Conservation (phyloP, 768 basidiomycete genomes). For the Russula sp. region DNA sequence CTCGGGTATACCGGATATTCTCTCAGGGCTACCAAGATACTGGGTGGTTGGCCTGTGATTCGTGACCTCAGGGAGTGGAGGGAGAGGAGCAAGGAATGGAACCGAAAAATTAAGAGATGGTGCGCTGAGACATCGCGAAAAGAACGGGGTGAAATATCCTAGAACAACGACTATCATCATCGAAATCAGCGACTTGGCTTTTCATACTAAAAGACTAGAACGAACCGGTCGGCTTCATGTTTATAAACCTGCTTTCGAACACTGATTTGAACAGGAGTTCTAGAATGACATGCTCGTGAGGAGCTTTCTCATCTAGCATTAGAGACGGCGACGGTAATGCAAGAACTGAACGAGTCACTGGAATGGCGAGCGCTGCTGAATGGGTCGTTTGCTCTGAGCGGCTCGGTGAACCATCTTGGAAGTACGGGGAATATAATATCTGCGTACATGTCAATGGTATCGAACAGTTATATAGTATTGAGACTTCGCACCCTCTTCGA, state of each 20-base stretch:
- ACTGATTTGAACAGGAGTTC: constrained; percentile 31
- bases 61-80: constrained; percentile 26
- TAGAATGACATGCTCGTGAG: constrained; percentile 29
- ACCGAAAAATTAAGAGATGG: constrained; percentile 28
- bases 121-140: constrained; percentile 31
- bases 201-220: neutral
- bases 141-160: constrained; percentile 30
- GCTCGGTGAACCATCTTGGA: constrained; percentile 74
- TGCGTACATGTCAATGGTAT: constrained; percentile 33
- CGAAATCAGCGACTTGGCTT: neutral
- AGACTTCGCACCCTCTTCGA: constrained; percentile 60
- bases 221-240: constrained; percentile 31
- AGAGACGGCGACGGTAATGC: constrained; percentile 17
- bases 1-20: constrained; percentile 20
- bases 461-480: neutral
- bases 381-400: constrained; percentile 46
- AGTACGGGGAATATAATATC: constrained; percentile 75
- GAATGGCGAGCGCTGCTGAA: constrained; percentile 7
- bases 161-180: constrained; percentile 25
- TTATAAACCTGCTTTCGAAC: constrained; percentile 32
- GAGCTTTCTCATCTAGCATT: constrained; percentile 16
- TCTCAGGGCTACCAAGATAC: constrained; percentile 13
- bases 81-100: constrained; percentile 29
- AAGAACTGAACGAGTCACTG: constrained; percentile 7
- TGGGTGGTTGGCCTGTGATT: constrained; percentile 19